Percentiles rank a stretch among this genome's conserved stretches.
These are phyloP conservation scores for Tolypocladium ophioglossoides DNA, from an alignment of 2,329 filamentous ascomycete species.

Conservation along the genomic window DNA sequence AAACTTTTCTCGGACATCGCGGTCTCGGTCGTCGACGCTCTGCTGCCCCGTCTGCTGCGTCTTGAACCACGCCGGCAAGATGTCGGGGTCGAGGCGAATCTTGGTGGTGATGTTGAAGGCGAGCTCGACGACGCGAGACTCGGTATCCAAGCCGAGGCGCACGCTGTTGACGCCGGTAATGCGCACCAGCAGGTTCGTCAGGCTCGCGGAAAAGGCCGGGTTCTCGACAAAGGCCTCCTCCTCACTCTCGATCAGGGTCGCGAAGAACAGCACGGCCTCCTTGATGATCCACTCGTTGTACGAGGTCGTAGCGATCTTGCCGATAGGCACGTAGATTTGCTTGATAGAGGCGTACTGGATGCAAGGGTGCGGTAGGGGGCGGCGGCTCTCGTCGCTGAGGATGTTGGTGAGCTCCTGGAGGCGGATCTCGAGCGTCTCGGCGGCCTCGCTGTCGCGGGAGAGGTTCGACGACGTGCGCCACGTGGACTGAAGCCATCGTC, in stretches of 20 bases:
- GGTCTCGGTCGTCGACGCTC: conserved; percentile 25
- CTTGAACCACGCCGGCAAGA: conserved; percentile 87
- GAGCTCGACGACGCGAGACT: conserved; percentile 82
- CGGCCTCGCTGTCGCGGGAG: conserved; percentile 47
- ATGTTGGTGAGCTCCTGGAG: conserved; percentile 58
- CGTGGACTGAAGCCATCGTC: conserved; percentile 26
- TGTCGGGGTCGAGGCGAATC: conserved; percentile 78
- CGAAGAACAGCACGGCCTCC: conserved; percentile 78
- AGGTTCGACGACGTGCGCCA: conserved; percentile 54
- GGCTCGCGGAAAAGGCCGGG: conserved; percentile 69
- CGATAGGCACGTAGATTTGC: conserved; percentile 81
- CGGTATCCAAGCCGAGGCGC: conserved; percentile 67
- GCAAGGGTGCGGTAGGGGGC: conserved; percentile 83
- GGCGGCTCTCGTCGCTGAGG: conserved; percentile 79
- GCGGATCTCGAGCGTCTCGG: conserved; percentile 50
- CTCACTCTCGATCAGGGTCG: conserved; percentile 88
- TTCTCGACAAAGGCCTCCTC: conserved; percentile 92
- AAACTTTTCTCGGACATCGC: conserved; percentile 64
- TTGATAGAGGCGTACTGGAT: conserved; percentile 77
- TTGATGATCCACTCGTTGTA: conserved; percentile 79
- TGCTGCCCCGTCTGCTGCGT: conserved; percentile 26
- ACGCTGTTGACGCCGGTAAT: conserved; percentile 66
- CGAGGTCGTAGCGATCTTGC: conserved; percentile 77
- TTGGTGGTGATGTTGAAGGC: conserved; percentile 95
- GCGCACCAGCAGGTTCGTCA: conserved; percentile 77